Evolutionary conservation across 192 early-diverging fungal genomes (phyloP), one percentile per base, ranked within the genome.

Genomic region (Globomyces pollinis-pini): DNA sequence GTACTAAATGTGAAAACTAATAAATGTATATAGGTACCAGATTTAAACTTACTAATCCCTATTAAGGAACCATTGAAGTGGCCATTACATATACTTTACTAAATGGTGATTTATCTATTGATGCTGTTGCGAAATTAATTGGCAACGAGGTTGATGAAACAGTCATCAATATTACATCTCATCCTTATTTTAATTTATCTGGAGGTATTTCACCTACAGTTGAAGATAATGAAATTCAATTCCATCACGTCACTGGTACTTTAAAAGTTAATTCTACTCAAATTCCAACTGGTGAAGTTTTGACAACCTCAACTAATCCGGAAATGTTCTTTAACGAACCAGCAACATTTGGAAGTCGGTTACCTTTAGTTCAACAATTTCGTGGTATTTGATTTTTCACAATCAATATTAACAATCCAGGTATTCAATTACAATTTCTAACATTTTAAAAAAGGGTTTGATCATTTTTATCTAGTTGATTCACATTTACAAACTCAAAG

Each of bases 151-250:
- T 74, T 1, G 61, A 59, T 4, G 50, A 64, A 2, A 89, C 86
- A 0, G 66, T 87, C 35, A 64, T 88, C 9, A 91, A 88, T 41
- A 66, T 93, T 9, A 91, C 93, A 9, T 89, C 86, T 68, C 93
- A 96, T 62, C 70, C 87, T 15, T 96, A 93, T 70, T 94, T 91
- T 69, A 91, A 91, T 63, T 69, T 96, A 30, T 78, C 87, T 33
- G 91, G 93, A 3, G 1, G 51, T 12, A 71, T 62, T 7, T 66
- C 68, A 8, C 65, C 66, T 9, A 74, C 73, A 5, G 66, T 84
- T 20, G 62, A 73, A 9, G 75, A 79, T 43, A 72, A 86, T 42
- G 72, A 83, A 30, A 38, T 69, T 9, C 33, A 73, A 13, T 70
- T 84, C 50, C 57, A 65, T n/a, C 41, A 18, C n/a, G 63, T 71